Evolutionary conservation across 306 rosid species (phyloP).

Genomic region (Canavalia ensiformis): DNA sequence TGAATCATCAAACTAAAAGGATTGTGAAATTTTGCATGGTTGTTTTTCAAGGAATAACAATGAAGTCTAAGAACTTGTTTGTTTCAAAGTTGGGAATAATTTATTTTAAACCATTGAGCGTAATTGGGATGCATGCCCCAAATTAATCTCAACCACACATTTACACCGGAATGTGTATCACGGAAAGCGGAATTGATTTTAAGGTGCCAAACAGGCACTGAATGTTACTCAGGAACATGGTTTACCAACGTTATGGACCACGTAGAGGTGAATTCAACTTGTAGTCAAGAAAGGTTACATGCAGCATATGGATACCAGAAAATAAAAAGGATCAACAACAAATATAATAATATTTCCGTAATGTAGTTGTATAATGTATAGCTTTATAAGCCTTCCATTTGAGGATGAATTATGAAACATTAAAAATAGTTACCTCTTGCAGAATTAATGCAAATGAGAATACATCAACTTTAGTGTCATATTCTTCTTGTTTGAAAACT

Average conservation of each 20-base stretch:
- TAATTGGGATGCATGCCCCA: no score
- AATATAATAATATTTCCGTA: background rate
- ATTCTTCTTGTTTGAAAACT: slow-evolving; percentile 79
- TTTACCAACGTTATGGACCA: background rate
- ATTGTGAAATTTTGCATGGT: background rate
- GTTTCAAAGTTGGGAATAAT: no score
- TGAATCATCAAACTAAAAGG: slow-evolving; percentile 19
- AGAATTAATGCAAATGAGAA: slow-evolving; percentile 91
- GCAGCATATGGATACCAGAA: background rate
- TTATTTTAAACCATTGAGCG: no score
- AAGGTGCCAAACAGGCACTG: no score
- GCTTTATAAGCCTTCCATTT: slow-evolving; percentile 34
- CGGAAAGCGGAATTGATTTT: no score
- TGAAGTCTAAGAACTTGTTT: background rate
- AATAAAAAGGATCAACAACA: slow-evolving; percentile 15
- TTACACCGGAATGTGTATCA: no score
- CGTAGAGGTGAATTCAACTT: slow-evolving; percentile 9
- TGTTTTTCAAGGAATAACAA: slow-evolving; percentile 36
- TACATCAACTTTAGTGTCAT: slow-evolving; percentile 96
- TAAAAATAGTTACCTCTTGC: slow-evolving; percentile 77
- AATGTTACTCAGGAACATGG: background rate
- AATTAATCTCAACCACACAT: no score
- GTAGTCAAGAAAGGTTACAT: slow-evolving; percentile 7
- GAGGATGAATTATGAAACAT: background rate
- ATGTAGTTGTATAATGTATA: background rate